Evolutionary conservation across 805 yeast genomes (phyloP), one percentile per base, ranked within the genome.

Genomic region (Monosporozyma aquatica): DNA sequence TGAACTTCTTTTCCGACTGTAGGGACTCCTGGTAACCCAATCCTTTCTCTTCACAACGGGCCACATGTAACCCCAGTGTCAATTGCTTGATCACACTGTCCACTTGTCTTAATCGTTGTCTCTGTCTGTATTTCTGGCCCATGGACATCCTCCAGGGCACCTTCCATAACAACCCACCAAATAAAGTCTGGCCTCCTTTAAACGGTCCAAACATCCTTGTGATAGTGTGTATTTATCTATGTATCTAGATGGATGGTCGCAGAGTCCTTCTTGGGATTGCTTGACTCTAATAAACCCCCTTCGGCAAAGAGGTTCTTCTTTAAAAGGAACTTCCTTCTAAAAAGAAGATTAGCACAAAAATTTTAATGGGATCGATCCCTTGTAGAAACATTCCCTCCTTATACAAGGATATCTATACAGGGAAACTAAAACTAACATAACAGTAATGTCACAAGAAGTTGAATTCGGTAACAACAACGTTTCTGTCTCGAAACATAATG

Each of bases 101-200:
- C 40, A 92, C 97, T 34, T 67, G 67, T 59, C 75, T 78, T 75
- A 92, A 72, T 65, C 98, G 78, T 49, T 75, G 72, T 68, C 97
- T 76, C 59, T 86, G 87, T 58, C 97, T 74, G 46, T 72, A 74
- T 64, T 92, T 92, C 59, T 87, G 96, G 10, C 74, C 76, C 27
- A 71, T 67, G 3, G 95, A 83, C 74, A 90, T 69, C 48, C 85
- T 74, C 76, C 85, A 81, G 46, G 90, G 83, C 40, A 69, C 71
- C 61, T 82, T 83, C 84, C 80, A 74, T 41, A 56, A 41, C 14
- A 54, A 35, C 21, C 67, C 67, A 42, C 67, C 65, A 6, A 58
- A 42, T 22, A 51, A 40, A 0, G 59, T 32, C 38, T 42, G 50
- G 14, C 62, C 48, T 23, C 55, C 35, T 45, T 51, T 62, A 32